Evolutionary conservation across 805 yeast species (phyloP).

Genomic region (Kazachstania viticola): DNA sequence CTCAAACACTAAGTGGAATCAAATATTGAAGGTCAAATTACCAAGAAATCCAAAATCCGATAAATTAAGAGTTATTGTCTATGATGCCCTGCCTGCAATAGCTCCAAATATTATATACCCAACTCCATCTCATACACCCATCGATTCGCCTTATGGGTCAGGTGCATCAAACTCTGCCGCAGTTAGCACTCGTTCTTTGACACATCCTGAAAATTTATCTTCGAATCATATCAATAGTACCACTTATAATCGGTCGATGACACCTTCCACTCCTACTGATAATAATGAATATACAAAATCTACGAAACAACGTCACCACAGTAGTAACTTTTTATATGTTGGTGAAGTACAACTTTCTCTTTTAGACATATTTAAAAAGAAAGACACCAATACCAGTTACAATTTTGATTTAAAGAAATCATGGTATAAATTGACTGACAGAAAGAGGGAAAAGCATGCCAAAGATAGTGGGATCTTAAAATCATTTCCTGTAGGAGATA

Average conservation of each 20-base stretch:
- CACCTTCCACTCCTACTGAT: neutral
- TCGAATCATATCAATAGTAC: neutral
- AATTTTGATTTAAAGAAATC: conserved; percentile 10
- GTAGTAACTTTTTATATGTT: conserved; percentile 15
- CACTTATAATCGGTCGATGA: neutral
- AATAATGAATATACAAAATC: neutral
- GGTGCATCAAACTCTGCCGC: neutral
- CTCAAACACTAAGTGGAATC: conserved; percentile 18
- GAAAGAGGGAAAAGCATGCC: conserved; percentile 8
- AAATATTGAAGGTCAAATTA: conserved; percentile 17
- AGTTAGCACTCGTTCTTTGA: too few relatives aligned
- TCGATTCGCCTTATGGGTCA: neutral
- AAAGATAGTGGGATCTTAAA: conserved; percentile 2
- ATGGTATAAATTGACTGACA: conserved; percentile 22
- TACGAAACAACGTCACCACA: conserved; percentile 1
- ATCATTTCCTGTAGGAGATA: conserved; percentile 14
- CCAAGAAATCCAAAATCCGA: conserved; percentile 20
- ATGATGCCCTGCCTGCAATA: conserved; percentile 16
- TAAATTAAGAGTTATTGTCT: conserved; percentile 19
- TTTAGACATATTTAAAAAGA: conserved; percentile 16
- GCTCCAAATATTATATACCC: too few relatives aligned
- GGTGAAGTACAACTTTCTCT: conserved; percentile 24
- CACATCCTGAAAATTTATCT: neutral
- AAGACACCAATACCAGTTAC: conserved; percentile 9
- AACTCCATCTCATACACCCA: neutral